phyloP scores from a whole-genome alignment of 176 grass and related monocot species.

The Aegilops speltoides region DNA sequence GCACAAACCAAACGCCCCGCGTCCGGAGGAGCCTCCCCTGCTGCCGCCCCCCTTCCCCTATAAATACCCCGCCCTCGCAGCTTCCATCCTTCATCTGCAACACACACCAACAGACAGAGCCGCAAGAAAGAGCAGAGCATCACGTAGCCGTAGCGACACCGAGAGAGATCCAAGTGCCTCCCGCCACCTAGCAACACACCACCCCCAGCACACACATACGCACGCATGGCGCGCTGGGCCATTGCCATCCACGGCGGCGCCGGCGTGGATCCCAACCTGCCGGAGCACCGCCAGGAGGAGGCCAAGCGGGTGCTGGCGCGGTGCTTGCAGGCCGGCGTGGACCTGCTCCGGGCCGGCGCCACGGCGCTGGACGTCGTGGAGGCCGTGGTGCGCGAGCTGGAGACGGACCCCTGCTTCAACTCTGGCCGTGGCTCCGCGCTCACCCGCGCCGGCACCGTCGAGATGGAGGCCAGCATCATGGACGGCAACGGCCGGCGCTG shows the following conservation, averaged over 20 bases:
- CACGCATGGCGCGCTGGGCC: constrained; percentile 67
- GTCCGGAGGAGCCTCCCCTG: background rate
- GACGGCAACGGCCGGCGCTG: constrained; percentile 75
- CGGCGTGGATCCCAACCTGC: constrained; percentile 82
- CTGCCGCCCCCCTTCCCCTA: constrained; percentile 1
- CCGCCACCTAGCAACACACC: background rate
- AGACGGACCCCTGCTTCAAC: constrained; percentile 90
- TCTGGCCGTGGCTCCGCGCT: constrained; percentile 80
- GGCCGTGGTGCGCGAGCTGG: constrained; percentile 79
- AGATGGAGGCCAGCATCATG: constrained; percentile 99
- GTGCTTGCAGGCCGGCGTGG: constrained; percentile 68
- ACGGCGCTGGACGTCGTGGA: constrained; percentile 67
- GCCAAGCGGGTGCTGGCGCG: constrained; percentile 67
- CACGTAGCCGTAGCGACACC: background rate
- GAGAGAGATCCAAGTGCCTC: background rate
- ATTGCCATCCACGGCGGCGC: constrained; percentile 94
- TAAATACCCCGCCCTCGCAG: constrained; percentile 27
- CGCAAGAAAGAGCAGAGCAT: background rate
- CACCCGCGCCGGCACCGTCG: constrained; percentile 72
- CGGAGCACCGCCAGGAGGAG: constrained; percentile 64
- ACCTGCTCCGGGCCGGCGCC: constrained; percentile 29
- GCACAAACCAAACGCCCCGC: background rate
- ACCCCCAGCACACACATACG: rapidly evolving
- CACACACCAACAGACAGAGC: background rate
- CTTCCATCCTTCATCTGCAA: background rate